Evolutionary conservation across 192 early-diverging fungal species (phyloP).

Genomic region (Backusella liffmaniae): DNA sequence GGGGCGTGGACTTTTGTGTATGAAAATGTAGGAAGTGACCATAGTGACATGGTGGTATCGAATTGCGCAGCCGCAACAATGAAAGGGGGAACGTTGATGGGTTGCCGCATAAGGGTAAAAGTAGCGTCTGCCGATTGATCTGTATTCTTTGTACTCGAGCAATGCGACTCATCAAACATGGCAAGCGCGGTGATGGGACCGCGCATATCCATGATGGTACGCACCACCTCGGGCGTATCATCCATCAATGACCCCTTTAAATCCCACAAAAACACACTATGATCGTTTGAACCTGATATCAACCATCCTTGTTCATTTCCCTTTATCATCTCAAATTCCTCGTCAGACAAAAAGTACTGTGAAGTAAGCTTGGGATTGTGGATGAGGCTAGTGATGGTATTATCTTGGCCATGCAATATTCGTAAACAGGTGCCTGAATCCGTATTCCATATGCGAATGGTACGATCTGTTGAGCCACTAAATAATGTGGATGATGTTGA

Average conservation of each 20-base stretch:
- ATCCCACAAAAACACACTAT: constrained; percentile 18
- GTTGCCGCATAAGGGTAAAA: neutral
- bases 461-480: constrained; percentile 14
- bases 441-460: constrained; percentile 16
- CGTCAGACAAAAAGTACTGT: neutral
- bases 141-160: neutral
- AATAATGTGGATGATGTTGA: neutral
- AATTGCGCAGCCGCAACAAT: neutral
- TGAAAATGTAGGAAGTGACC: constrained; percentile 12
- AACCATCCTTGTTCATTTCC: constrained; percentile 8
- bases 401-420: constrained; percentile 13
- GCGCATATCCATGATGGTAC: constrained; percentile 8
- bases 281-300: constrained; percentile 17
- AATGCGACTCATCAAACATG: constrained; percentile 5
- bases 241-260: neutral
- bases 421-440: constrained; percentile 8
- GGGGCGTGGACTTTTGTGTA: constrained; percentile 14
- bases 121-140: neutral
- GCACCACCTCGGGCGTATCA: neutral
- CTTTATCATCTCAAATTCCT: neutral
- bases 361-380: neutral
- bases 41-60: constrained; percentile 3
- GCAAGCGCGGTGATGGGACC: constrained; percentile 14
- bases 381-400: constrained; percentile 5
- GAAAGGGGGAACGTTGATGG: constrained; percentile 15